Evolutionary conservation across 257 asterid species (phyloP), one percentile per base, ranked within the genome.

Genomic region (Gardenia jasminoides): DNA sequence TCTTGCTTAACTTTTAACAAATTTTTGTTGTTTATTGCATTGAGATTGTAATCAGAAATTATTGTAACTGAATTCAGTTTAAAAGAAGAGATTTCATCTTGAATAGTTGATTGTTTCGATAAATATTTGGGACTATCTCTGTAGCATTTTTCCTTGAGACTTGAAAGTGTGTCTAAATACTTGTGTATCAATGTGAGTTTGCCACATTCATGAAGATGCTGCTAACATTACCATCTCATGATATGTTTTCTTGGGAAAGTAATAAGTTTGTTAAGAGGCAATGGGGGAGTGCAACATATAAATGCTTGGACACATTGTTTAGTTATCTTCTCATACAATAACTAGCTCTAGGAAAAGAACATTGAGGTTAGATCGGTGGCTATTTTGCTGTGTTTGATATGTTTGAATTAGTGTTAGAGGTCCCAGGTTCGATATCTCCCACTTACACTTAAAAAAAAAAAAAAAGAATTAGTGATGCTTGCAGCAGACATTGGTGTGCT

Each of bases 11-110:
- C 19, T 8, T 22, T 20, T 19, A 31, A 17, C 36, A 12, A 10
- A 10, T 30, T n/a, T 67, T 41, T 69, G 74, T 33, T 46, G 28
- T 46, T 22, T 28, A 62, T 78, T n/a, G 76, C 69, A 22, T 78
- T 62, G n/a, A 72, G 44, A 17, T 19, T 70, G 22, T 46, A 48
- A 26, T 59, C 22, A 58, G 47, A 54, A 44, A 48, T 16, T 71
- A 47, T 71, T 39, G 39, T 39, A 36, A 30, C 13, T 11, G 11
- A 26, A 8, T 58, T 13, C 26, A 43, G 44, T 41, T 56, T 46
- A 72, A 30, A 43, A 16, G 17, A 10, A 39, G 22, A 17, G 20
- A 33, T 26, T n/a, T 41, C 22, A 54, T 30, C 17, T 70, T 70
- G 68, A 20, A 61, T 71, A 36, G 69, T 74, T 74, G 39, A 24